Conservation (phyloP, 176 grass and related monocot genomes). For the Echinochloa phyllopogon region DNA sequence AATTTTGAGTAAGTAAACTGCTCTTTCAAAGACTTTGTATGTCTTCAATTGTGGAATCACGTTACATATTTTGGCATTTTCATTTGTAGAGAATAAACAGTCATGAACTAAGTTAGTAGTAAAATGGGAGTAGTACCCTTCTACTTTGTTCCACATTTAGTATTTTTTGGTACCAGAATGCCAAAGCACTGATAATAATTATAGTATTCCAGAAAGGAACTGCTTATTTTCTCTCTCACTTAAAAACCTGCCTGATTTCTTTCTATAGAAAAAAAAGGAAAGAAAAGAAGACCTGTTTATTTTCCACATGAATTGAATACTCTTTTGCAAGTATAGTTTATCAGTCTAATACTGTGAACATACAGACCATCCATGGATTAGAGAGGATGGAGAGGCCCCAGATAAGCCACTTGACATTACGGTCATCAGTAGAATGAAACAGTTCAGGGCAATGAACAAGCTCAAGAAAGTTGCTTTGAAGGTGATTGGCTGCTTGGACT, state of each 20-base stretch:
- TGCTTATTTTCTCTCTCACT: slow-evolving; percentile 4
- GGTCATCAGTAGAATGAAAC: slow-evolving; percentile 96
- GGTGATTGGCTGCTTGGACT: slow-evolving; percentile 56
- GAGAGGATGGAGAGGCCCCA: slow-evolving; percentile 95
- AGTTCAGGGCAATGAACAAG: slow-evolving; percentile 99
- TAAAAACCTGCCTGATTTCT: neutral
- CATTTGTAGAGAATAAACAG: slow-evolving; percentile 16
- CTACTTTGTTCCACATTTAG: slow-evolving; percentile 11
- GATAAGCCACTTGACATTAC: slow-evolving; percentile 98
- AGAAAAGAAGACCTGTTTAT: neutral
- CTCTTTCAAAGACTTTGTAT: slow-evolving; percentile 24
- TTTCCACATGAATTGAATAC: slow-evolving; percentile 6
- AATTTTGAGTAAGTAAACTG: slow-evolving; percentile 75
- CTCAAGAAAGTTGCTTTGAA: slow-evolving; percentile 99
- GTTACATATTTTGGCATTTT: slow-evolving; percentile 36
- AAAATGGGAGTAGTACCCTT: neutral
- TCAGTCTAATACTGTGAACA: slow-evolving; percentile 52
- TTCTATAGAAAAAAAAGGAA: neutral
- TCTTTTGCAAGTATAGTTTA: slow-evolving; percentile 32
- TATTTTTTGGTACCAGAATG: slow-evolving; percentile 15
- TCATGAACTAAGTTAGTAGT: slow-evolving; percentile 3
- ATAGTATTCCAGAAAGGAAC: neutral
- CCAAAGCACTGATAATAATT: neutral
- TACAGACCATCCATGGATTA: slow-evolving; percentile 95
- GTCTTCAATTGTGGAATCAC: slow-evolving; percentile 18